Conservation (phyloP, 768 basidiomycete species). For the Leucosporidium yakuticum region DNA sequence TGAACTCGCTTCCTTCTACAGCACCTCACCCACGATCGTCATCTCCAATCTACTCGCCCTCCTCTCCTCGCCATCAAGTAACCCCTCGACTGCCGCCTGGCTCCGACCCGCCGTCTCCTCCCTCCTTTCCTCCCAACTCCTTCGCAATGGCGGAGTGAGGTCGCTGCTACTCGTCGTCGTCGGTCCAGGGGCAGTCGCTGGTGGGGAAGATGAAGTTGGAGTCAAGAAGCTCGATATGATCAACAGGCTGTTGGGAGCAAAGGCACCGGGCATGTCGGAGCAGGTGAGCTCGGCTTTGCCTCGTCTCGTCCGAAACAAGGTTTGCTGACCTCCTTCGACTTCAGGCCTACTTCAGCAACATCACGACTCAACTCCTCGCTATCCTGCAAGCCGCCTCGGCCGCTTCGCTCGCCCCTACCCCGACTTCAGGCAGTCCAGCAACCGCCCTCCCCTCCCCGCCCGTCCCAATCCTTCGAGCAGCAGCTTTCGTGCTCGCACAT, state of each 20-base stretch:
- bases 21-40: constrained; percentile 2
- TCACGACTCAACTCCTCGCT: constrained; percentile 20
- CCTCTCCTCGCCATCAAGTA: not conserved
- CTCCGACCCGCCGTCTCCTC: constrained; percentile 40
- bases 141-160: constrained; percentile 63
- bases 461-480: constrained; percentile 6
- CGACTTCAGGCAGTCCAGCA: not conserved
- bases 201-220: constrained; percentile 51
- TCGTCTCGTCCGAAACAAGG: not conserved
- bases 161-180: constrained; percentile 61
- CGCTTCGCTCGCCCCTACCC: not conserved
- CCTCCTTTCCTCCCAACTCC: constrained; percentile 64
- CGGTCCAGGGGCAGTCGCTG: not conserved
- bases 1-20: not conserved
- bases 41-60: constrained; percentile 16
- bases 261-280: constrained; percentile 52
- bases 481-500: constrained; percentile 9
- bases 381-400: constrained; percentile 4
- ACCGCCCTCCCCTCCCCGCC: not conserved
- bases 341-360: constrained; percentile 58
- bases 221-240: constrained; percentile 19
- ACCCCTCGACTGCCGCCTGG: not conserved
- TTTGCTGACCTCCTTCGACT: not conserved
- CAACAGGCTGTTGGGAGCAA: constrained; percentile 52
- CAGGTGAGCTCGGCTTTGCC: not conserved